Evolutionary conservation across 1,284 basidiomycete genomes (phyloP), one percentile per base, ranked within the genome.

Genomic region (Dichomitus squalens): DNA sequence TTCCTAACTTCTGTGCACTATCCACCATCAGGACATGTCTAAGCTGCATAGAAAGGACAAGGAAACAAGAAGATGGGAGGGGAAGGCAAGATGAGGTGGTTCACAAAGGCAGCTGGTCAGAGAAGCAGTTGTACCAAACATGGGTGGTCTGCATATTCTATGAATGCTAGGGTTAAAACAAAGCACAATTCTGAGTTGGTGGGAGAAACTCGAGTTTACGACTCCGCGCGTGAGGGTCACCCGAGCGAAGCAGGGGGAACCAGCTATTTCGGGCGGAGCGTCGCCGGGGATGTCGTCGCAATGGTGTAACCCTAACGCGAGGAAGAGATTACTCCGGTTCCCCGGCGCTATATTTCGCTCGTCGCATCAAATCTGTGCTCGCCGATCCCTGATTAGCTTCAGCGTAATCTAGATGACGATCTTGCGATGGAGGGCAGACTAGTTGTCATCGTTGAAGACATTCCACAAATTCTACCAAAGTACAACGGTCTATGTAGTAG

Each of bases 161-260:
- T 43, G 7, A 20, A 7, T 5, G 35, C 23, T 52, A 52, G 54
- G 54, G 54, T 55, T 55, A 55, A 48, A 50, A 49, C 38, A 46
- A 50, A 14, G 12, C 3, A 7, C 5, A 9, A 31, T 55, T 55
- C 54, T 55, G 54, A 23, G 39, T 25, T 39, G n/a, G n/a, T n/a
- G n/a, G n/a, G 14, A 27, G 38, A 55, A 6, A 46, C 14, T 44
- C 20, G 39, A 48, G 25, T 20, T 39, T 54, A 1, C 16, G 12
- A 31, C 29, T 54, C 52, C 52, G 52, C 18, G 35, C 3, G 16
- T 9, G 21, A 1, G 18, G 20, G 2, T 7, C 21, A 25, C 16
- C 7, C 27, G 7, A 4, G 27, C 27, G 12, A n/a, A 4, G 3
- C 1, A 16, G 8, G 2, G 41, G 25, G 7, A 4, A 18, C 29